Base-by-base conservation (phyloP, 208 protist genomes). In the Crithidia brevicula region DNA sequence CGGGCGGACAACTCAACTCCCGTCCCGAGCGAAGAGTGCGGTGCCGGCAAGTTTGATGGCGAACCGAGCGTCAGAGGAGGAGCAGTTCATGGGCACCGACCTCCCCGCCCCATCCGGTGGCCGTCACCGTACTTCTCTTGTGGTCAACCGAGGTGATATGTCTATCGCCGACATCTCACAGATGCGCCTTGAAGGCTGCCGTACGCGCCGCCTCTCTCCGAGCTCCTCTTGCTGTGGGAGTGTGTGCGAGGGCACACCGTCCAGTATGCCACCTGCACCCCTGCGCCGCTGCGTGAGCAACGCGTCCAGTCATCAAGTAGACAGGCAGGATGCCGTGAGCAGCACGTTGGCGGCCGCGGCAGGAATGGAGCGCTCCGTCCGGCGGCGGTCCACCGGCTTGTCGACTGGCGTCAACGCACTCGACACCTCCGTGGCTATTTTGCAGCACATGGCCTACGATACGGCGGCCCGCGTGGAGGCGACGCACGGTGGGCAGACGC, bases 371-470 rank as follows among this genome's bases (percentile, higher is more conserved):
- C 51, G 50, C 23, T 54, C 59, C 10, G 5, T 62, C 31, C 49
- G 28, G 38, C 50, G 30, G 16, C 58, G 59, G 9, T 54, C 67
- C 0, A n/a, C 42, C 46, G 27, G 45, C 18, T 28, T 49, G 45
- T 62, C 64, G 6, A 59, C 45, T 16, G 50, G 31, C 45, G 54
- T 62, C 25, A 67, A 15, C 33, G 69, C 67, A 15, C 54, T 82
- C 31, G 82, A 82, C 28, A 87, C 74, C 18, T 79, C 82, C 13
- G 34, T 74, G 15, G 77, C 77, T 7, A 87, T 87, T 74, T 65
- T 87, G 18, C 66, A 84, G 52, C 72, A 58, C 62, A 87, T 87
- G 82, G 77, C 82, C 0, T 31, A 69, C 2, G 79, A 85, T 52
- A 84, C 79, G 38, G 79, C 79, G 13, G 73, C 73, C 20, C 70